phyloP scores from a whole-genome alignment of 2,329 filamentous ascomycete species.

The Apiospora sp. region DNA sequence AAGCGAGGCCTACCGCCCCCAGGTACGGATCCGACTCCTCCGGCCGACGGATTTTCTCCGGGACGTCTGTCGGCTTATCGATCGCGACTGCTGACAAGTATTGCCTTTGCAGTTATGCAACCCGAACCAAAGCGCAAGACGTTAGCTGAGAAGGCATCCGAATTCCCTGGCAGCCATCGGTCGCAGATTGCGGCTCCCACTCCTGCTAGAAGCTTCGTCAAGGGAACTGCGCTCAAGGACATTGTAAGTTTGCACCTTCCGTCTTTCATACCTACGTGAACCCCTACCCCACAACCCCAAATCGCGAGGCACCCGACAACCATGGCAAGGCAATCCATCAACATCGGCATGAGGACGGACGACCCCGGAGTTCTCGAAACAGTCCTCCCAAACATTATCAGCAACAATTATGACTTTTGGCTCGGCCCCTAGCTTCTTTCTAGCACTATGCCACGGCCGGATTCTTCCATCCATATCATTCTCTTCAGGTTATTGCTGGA shows the following conservation, averaged over 20 bases:
- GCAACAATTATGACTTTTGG: conserved; percentile 14
- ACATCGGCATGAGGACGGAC: not conserved
- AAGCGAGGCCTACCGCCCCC: conserved; percentile 61
- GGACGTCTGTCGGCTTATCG: not conserved
- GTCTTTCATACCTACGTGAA: not conserved
- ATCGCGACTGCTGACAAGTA: conserved; percentile 26
- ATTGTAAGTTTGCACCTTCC: conserved; percentile 30
- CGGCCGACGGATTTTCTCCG: not conserved
- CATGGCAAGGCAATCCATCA: not conserved
- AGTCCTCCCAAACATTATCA: not conserved
- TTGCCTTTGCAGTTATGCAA: conserved; percentile 52
- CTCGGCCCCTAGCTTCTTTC: conserved; percentile 7
- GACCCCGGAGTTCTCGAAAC: conserved; percentile 2
- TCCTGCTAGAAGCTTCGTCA: conserved; percentile 53
- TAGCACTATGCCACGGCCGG: conserved; percentile 20
- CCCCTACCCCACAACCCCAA: not conserved
- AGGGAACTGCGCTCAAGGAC: conserved; percentile 51
- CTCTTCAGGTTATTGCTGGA: conserved; percentile 16
- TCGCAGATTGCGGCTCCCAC: conserved; percentile 50
- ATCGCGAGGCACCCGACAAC: not conserved
- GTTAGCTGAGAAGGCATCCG: conserved; percentile 60
- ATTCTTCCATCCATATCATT: conserved; percentile 2
- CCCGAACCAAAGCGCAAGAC: conserved; percentile 69
- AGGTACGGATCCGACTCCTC: conserved; percentile 43
- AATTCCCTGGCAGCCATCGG: conserved; percentile 52